Evolutionary conservation across 176 grass and related monocot genomes (phyloP).

Genomic region (Juncus inflexus): DNA sequence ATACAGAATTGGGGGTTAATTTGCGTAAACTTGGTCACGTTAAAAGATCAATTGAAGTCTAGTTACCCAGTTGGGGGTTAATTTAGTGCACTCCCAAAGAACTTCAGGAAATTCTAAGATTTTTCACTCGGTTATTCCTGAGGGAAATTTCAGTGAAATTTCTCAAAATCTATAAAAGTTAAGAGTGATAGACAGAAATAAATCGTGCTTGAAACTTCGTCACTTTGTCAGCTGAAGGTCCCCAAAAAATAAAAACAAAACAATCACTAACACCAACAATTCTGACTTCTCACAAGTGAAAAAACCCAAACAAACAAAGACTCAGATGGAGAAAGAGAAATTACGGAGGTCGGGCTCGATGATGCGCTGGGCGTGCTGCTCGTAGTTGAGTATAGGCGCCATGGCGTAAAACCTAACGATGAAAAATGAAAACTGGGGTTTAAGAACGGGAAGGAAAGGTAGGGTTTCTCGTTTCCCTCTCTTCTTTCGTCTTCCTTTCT

Average conservation of each 20-base stretch:
- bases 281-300: background rate
- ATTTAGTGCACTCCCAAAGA: too few relatives aligned
- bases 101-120: too few relatives aligned
- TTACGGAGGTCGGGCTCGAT: slow-evolving; percentile 76
- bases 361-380: slow-evolving; percentile 86
- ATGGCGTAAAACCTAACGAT: slow-evolving; percentile 28
- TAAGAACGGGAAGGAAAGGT: background rate
- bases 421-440: slow-evolving; percentile 30
- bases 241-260: background rate
- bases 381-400: slow-evolving; percentile 94
- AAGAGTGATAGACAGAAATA: too few relatives aligned
- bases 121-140: too few relatives aligned
- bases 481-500: background rate
- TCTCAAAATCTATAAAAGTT: too few relatives aligned
- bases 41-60: too few relatives aligned
- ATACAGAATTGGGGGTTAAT: too few relatives aligned
- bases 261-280: background rate
- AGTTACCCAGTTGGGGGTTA: too few relatives aligned
- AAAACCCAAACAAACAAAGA: background rate
- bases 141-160: too few relatives aligned
- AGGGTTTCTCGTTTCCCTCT: slow-evolving; percentile 6
- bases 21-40: too few relatives aligned
- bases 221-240: too few relatives aligned
- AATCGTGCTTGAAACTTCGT: too few relatives aligned
- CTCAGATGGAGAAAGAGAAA: slow-evolving; percentile 2